phyloP scores from a whole-genome alignment of 2,329 filamentous ascomycete species.

The Sporothrix pallida region DNA sequence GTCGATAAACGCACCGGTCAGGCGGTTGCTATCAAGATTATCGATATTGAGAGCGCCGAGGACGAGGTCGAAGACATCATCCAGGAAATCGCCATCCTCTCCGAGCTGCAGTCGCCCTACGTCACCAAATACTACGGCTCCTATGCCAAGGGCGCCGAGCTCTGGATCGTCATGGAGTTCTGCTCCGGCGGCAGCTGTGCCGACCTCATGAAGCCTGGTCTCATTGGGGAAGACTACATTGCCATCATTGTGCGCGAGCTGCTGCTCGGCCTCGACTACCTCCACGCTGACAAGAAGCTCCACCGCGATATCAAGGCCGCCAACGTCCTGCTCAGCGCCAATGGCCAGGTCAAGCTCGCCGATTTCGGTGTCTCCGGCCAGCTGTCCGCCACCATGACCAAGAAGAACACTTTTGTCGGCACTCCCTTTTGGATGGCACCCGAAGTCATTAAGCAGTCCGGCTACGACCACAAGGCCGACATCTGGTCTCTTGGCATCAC shows the following conservation, averaged over 20 bases:
- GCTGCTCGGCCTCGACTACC: constrained; percentile 86
- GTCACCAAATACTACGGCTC: constrained; percentile 98
- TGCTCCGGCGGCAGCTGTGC: constrained; percentile 96
- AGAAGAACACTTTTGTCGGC: constrained; percentile 98
- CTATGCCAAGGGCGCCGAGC: constrained; percentile 90
- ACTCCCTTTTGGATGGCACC: constrained; percentile 99
- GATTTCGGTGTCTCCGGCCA: constrained; percentile 98
- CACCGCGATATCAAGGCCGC: constrained; percentile 97
- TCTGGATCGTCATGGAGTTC: constrained; percentile 99
- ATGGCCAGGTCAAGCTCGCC: constrained; percentile 93
- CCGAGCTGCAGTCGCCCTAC: constrained; percentile 92
- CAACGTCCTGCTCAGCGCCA: constrained; percentile 86
- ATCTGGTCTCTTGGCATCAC: constrained; percentile 98
- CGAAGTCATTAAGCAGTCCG: constrained; percentile 97
- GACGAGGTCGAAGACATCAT: constrained; percentile 99
- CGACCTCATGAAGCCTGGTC: constrained; percentile 91
- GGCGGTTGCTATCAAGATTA: constrained; percentile 96
- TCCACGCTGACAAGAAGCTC: constrained; percentile 94
- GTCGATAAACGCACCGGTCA: constrained; percentile 93
- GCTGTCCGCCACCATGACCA: constrained; percentile 96
- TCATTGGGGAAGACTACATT: constrained; percentile 93
- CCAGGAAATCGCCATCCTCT: constrained; percentile 96
- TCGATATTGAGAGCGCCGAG: constrained; percentile 98
- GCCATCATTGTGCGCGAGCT: constrained; percentile 92
- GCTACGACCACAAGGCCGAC: constrained; percentile 96